phyloP scores from a whole-genome alignment of 164 flowering plant genomes.

The Hamamelis virginiana region DNA sequence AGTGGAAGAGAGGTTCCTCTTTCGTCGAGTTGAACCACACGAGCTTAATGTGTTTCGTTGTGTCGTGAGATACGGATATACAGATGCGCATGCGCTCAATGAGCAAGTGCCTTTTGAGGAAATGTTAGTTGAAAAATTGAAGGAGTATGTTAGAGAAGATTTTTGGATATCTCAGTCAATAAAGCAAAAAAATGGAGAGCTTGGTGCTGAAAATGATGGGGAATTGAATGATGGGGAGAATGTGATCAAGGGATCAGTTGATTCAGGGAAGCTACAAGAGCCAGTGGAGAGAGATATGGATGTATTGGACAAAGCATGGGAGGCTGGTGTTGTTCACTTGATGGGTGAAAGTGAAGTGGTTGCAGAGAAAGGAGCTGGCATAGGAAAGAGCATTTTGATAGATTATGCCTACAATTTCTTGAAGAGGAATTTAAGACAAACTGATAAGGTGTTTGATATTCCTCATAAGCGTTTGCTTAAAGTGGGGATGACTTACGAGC shows the following conservation, averaged over 20 bases:
- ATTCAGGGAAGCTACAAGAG: constrained; percentile 10
- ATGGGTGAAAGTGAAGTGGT: constrained; percentile 70
- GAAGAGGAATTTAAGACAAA: constrained; percentile 60
- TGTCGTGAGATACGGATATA: constrained; percentile 81
- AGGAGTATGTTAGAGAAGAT: constrained; percentile 51
- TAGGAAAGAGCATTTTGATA: constrained; percentile 56
- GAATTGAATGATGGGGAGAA: neutral
- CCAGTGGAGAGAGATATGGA: constrained; percentile 33
- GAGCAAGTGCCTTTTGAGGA: constrained; percentile 61
- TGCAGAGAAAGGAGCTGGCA: constrained; percentile 43
- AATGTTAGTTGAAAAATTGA: constrained; percentile 47
- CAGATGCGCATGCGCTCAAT: constrained; percentile 41
- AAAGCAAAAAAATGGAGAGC: neutral
- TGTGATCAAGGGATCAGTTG: neutral
- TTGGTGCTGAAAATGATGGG: neutral
- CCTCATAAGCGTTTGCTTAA: constrained; percentile 63
- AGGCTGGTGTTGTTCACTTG: constrained; percentile 53
- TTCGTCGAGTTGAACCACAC: constrained; percentile 48
- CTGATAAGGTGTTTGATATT: constrained; percentile 46
- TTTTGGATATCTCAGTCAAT: constrained; percentile 4
- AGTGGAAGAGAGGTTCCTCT: constrained; percentile 62
- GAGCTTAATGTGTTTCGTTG: constrained; percentile 61
- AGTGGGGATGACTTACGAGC: constrained; percentile 77
- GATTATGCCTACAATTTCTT: constrained; percentile 55
- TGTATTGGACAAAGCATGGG: constrained; percentile 40